Percentiles rank a stretch among this genome's conserved stretches.
Evolutionary conservation across 176 grass and related monocot species (phyloP).

Genomic region (Oryza meyeriana): DNA sequence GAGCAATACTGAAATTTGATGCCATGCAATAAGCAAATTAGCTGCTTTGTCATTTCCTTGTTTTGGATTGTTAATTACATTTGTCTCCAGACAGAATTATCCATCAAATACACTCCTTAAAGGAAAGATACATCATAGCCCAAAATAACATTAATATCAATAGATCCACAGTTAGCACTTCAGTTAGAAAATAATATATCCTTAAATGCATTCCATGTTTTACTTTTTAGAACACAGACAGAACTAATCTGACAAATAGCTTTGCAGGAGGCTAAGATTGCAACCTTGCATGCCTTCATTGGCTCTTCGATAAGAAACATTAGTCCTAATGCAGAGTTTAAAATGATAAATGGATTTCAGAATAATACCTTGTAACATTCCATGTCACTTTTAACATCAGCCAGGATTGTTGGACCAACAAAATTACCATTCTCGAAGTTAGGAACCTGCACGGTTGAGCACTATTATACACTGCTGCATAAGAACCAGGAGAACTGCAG

Average conservation of each 20-base stretch:
- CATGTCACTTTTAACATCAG: slow-evolving; percentile 83
- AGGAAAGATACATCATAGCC: neutral
- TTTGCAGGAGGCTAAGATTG: neutral
- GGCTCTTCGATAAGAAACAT: neutral
- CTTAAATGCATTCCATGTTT: slow-evolving; percentile 2
- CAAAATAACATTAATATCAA: neutral
- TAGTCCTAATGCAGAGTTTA: neutral
- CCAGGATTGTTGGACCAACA: slow-evolving; percentile 87
- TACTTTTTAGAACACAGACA: neutral
- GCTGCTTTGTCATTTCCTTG: neutral
- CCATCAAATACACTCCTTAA: neutral
- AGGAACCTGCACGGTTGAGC: slow-evolving; percentile 55
- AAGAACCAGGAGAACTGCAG: slow-evolving; percentile 4
- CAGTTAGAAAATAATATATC: neutral
- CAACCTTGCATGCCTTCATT: neutral
- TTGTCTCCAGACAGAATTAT: neutral
- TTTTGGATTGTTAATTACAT: neutral
- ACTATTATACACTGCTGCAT: slow-evolving; percentile 3
- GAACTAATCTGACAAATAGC: neutral
- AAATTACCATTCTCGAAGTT: slow-evolving; percentile 78
- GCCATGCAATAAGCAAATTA: neutral
- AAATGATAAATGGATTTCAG: neutral
- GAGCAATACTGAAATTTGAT: neutral
- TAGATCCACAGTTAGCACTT: neutral
- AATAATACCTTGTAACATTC: slow-evolving; percentile 82